phyloP scores from a whole-genome alignment of 2,329 filamentous ascomycete species.

The Aureobasidium subglaciale region DNA sequence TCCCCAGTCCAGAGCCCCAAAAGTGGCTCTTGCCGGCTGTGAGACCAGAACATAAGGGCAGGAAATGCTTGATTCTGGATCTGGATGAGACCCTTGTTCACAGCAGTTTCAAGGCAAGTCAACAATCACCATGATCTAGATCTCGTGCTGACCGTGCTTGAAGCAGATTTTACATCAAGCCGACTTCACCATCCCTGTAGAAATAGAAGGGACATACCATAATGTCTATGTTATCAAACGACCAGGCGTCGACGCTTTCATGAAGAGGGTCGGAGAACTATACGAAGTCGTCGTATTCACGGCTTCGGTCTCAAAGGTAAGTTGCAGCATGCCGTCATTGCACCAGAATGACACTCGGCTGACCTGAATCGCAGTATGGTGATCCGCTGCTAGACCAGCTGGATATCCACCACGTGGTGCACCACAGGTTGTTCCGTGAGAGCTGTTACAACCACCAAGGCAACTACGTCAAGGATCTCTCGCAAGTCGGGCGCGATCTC shows the following conservation, averaged over 20 bases:
- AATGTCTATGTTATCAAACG: slow-evolving; percentile 99
- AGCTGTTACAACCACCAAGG: slow-evolving; percentile 99
- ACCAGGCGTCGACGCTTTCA: slow-evolving; percentile 96
- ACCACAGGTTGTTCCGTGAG: slow-evolving; percentile 92
- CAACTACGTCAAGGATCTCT: slow-evolving; percentile 98
- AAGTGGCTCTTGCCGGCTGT: slow-evolving; percentile 77
- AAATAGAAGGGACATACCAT: slow-evolving; percentile 98
- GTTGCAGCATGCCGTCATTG: slow-evolving; percentile 11
- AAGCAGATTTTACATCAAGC: slow-evolving; percentile 91
- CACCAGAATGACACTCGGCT: background rate
- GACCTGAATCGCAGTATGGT: slow-evolving; percentile 61
- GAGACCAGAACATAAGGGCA: slow-evolving; percentile 69
- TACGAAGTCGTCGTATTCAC: slow-evolving; percentile 99
- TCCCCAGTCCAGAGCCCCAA: slow-evolving; percentile 43
- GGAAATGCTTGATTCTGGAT: slow-evolving; percentile 92
- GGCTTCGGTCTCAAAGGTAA: slow-evolving; percentile 92
- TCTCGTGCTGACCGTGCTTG: background rate
- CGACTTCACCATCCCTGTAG: slow-evolving; percentile 97
- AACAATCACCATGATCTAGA: background rate
- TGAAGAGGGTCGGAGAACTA: slow-evolving; percentile 95
- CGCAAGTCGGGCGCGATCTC: slow-evolving; percentile 89
- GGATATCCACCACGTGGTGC: slow-evolving; percentile 93
- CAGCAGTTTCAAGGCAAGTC: slow-evolving; percentile 89
- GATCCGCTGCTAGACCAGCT: slow-evolving; percentile 93
- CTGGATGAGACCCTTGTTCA: slow-evolving; percentile 95